A percentile compares a stretch with the other conserved stretches of the same genome.
Evolutionary conservation across 345 rosid genomes (phyloP).

Genomic region (Punica granatum): DNA sequence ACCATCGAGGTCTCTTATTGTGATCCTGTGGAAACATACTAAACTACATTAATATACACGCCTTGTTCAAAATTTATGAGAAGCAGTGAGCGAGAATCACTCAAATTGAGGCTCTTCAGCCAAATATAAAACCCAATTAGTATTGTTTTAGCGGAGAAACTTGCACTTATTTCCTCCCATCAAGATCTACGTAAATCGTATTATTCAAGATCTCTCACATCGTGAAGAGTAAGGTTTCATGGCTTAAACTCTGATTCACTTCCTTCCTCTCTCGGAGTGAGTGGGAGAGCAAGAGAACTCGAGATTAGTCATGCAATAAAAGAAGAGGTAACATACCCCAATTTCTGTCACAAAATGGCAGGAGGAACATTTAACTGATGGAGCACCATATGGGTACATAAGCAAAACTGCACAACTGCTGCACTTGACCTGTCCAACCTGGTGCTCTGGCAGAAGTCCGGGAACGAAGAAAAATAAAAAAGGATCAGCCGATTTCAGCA

Average conservation of each 20-base stretch:
- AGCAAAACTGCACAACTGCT: constrained; percentile 47
- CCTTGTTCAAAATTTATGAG: background rate
- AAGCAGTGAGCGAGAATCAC: no score
- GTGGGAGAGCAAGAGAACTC: background rate
- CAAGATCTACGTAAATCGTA: no score
- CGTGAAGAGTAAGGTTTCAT: background rate
- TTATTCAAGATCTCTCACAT: no score
- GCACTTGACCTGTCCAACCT: constrained; percentile 72
- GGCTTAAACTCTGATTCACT: background rate
- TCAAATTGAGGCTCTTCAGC: no score
- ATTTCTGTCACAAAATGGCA: constrained; percentile 69
- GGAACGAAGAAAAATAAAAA: background rate
- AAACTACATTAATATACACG: background rate
- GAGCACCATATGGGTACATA: constrained; percentile 83
- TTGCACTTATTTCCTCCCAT: no score
- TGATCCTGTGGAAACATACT: constrained; percentile 38
- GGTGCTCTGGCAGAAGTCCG: constrained; percentile 42
- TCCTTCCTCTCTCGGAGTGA: background rate
- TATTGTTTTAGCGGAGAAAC: no score
- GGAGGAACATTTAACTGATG: constrained; percentile 72
- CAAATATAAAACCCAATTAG: no score
- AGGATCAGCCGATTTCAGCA: background rate
- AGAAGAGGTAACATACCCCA: constrained; percentile 37
- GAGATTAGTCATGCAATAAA: background rate
- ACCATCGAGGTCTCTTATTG: constrained; percentile 77